Evolutionary conservation across 2,329 filamentous ascomycete genomes (phyloP).

Genomic region (Cryphonectria japonica): DNA sequence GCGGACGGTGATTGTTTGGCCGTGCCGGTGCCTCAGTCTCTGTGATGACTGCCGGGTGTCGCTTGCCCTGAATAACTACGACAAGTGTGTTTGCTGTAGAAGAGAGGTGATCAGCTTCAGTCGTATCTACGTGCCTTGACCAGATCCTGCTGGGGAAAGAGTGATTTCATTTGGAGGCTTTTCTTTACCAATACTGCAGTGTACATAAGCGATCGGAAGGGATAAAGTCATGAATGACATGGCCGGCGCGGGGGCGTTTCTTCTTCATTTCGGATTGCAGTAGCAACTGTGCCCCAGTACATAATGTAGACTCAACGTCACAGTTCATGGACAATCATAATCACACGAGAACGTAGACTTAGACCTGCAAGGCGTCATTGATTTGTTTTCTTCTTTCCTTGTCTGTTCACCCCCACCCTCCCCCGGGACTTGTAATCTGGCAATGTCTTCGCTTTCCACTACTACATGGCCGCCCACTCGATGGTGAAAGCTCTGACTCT

Average conservation of each 20-base stretch:
- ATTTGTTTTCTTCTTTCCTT: slow-evolving; percentile 1
- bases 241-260: slow-evolving; percentile 20
- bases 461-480: slow-evolving; percentile 91
- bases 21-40: slow-evolving; percentile 89
- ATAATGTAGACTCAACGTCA: slow-evolving; percentile 5
- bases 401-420: slow-evolving; percentile 4
- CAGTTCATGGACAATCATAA: neutral
- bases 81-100: slow-evolving; percentile 92
- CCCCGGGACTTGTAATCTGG: neutral
- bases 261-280: neutral
- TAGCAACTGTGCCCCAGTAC: neutral
- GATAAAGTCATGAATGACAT: slow-evolving; percentile 21
- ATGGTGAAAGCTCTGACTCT: slow-evolving; percentile 77
- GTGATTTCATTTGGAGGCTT: neutral
- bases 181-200: neutral
- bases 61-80: slow-evolving; percentile 95
- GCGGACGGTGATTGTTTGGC: slow-evolving; percentile 91
- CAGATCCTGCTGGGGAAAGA: neutral
- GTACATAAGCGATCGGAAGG: slow-evolving; percentile 21
- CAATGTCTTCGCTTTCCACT: neutral
- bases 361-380: neutral
- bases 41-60: slow-evolving; percentile 95
- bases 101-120: slow-evolving; percentile 88
- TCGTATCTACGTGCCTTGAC: slow-evolving; percentile 81
- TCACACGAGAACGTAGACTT: slow-evolving; percentile 9